Evolutionary conservation across 1,284 basidiomycete species (phyloP), one percentile per base, ranked within the genome.

Genomic region (Sporisorium sorghi): DNA sequence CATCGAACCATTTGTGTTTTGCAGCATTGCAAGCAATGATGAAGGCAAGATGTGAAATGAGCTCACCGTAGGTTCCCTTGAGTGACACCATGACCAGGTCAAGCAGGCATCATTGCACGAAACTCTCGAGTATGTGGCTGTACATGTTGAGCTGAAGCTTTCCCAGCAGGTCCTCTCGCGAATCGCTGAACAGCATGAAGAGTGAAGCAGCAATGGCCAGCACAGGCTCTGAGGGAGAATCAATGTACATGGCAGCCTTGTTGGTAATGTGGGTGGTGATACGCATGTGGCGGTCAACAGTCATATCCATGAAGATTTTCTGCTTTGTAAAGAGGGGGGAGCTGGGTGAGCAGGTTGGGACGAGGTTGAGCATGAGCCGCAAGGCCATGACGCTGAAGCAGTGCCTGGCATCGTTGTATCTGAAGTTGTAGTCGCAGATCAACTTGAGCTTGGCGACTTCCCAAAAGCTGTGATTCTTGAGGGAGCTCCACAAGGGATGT

Each of bases 241-340:
- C 23, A 30, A 60, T 26, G 19, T 23, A 10, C 28, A 61, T 24
- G 30, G 1, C 15, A 10, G 23, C 49, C 0, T 57, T 7, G 42
- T 21, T 10, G 1, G 26, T 26, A 2, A 58, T 39, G 3, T 51
- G 33, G 15, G 8, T 30, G 24, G 50, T 11, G n/a, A 68, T 58
- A n/a, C 54, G 58, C 65, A 68, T 68, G 43, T 68, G 58, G 5
- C 49, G 26, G n/a, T 58, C 46, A 0, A 68, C 59, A 2, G 54
- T 21, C 10, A 10, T 19, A 32, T 30, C 37, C 26, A 21, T 24
- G 43, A 46, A 52, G 6, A 15, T 5, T 19, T 46, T 32, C 19
- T 53, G 51, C 21, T 32, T 10, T 17, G 24, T 19, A 21, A 54
- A 54, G 8, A 39, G 12, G 12, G 10, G 5, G 7, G 32, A 23